Evolutionary conservation across 108 stramenopile genomes (phyloP).

Genomic region (Schizochytrium sp.): DNA sequence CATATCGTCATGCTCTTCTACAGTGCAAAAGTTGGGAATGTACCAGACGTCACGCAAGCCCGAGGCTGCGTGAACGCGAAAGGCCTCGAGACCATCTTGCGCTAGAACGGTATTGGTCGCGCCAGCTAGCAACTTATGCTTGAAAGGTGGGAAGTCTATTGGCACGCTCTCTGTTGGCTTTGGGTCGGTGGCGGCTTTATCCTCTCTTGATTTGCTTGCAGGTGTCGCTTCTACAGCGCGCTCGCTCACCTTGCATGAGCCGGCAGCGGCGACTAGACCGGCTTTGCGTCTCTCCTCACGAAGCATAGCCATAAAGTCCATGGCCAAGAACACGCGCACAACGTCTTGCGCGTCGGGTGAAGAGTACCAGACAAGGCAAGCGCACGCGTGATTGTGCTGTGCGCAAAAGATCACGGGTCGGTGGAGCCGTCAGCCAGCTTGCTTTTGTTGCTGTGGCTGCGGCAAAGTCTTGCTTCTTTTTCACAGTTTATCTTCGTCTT

Average conservation of each 20-base stretch:
- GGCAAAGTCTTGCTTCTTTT: too few species aligned
- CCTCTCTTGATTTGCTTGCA: too few species aligned
- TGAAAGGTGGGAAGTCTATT: not conserved
- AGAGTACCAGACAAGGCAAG: too few species aligned
- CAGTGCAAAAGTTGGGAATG: not conserved
- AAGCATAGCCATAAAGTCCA: not conserved
- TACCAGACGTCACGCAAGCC: not conserved
- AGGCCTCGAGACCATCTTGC: not conserved
- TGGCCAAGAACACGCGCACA: not conserved
- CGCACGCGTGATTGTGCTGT: too few species aligned
- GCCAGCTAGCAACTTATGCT: not conserved
- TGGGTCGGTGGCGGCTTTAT: too few species aligned
- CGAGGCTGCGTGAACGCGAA: not conserved
- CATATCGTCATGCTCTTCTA: not conserved
- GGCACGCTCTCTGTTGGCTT: not conserved
- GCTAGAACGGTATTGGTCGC: not conserved
- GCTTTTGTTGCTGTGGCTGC: too few species aligned
- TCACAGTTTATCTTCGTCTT: too few species aligned
- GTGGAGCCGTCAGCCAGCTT: too few species aligned
- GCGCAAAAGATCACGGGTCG: too few species aligned
- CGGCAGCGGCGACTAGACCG: not conserved
- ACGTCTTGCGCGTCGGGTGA: too few species aligned
- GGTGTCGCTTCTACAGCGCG: not conserved
- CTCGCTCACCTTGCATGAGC: not conserved
- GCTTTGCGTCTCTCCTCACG: slow-evolving; percentile 2